Percentiles rank a stretch among this genome's conserved stretches.
Evolutionary conservation across 768 basidiomycete genomes (phyloP).

Genomic region (Tulasnella sp.): DNA sequence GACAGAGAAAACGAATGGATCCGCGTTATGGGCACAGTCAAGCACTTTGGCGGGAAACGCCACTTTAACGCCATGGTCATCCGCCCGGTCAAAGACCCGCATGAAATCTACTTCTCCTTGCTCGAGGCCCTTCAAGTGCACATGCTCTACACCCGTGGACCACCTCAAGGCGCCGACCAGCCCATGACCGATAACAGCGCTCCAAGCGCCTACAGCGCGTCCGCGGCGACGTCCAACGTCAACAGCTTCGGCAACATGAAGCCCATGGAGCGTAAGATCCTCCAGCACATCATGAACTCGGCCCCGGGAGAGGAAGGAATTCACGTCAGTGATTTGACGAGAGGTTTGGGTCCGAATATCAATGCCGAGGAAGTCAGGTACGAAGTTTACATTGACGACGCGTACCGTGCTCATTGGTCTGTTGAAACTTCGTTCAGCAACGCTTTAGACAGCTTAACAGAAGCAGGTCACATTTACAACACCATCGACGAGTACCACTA

Average conservation of each 20-base stretch:
- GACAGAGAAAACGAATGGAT: constrained; percentile 59
- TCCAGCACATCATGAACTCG: constrained; percentile 23
- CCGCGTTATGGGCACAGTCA: constrained; percentile 69
- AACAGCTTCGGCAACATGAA: constrained; percentile 21
- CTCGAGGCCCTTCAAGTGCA: constrained; percentile 63
- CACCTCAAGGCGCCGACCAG: constrained; percentile 19
- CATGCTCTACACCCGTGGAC: constrained; percentile 53
- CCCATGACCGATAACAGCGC: background rate
- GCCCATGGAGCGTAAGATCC: constrained; percentile 24
- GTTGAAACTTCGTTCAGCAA: constrained; percentile 19
- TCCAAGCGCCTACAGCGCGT: background rate
- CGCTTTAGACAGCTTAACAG: constrained; percentile 26
- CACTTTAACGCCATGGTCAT: constrained; percentile 74
- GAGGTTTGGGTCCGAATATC: constrained; percentile 19
- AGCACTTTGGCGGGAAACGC: constrained; percentile 67
- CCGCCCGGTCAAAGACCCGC: constrained; percentile 50
- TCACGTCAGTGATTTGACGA: constrained; percentile 25
- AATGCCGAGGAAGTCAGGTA: constrained; percentile 17
- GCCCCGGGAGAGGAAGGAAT: constrained; percentile 25
- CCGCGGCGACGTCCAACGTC: background rate
- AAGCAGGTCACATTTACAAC: constrained; percentile 30
- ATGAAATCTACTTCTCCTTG: constrained; percentile 75
- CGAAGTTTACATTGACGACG: constrained; percentile 14
- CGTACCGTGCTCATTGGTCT: constrained; percentile 16
- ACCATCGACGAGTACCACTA: constrained; percentile 27